A percentile compares a stretch with the other conserved stretches of the same genome.
Evolutionary conservation across 2,329 filamentous ascomycete species (phyloP).

Genomic region (Scedosporium apiospermum): DNA sequence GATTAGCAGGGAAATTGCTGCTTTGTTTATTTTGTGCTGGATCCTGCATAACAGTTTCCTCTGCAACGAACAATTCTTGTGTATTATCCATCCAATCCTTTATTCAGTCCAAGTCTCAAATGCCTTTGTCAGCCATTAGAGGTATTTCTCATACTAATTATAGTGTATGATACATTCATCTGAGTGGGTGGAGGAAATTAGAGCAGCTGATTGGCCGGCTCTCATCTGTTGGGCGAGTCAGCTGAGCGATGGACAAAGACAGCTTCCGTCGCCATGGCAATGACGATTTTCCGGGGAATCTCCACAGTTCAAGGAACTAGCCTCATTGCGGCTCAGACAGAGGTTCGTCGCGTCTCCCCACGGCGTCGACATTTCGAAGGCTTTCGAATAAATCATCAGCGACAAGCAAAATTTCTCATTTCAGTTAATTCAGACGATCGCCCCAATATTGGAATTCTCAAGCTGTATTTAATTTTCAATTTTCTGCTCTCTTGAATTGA

Average conservation of each 20-base stretch:
- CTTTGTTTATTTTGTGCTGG: constrained; percentile 7
- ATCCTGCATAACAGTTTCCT: background rate
- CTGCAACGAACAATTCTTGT: background rate
- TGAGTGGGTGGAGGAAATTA: background rate
- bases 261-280: constrained; percentile 3
- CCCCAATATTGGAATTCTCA: background rate
- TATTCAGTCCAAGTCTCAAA: too few species aligned
- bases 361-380: background rate
- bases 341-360: constrained; percentile 2
- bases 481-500: background rate
- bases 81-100: too few species aligned
- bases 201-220: background rate
- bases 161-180: too few species aligned
- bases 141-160: too few species aligned
- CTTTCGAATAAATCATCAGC: background rate
- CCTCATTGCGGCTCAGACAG: background rate
- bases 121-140: too few species aligned
- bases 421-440: background rate
- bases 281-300: constrained; percentile 4
- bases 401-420: background rate
- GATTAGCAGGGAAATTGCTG: background rate
- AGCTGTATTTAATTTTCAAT: background rate
- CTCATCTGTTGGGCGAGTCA: background rate
- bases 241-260: too few species aligned
- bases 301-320: background rate